Conservation (phyloP, 2,329 filamentous ascomycete genomes). For the Aspergillus sp. region DNA sequence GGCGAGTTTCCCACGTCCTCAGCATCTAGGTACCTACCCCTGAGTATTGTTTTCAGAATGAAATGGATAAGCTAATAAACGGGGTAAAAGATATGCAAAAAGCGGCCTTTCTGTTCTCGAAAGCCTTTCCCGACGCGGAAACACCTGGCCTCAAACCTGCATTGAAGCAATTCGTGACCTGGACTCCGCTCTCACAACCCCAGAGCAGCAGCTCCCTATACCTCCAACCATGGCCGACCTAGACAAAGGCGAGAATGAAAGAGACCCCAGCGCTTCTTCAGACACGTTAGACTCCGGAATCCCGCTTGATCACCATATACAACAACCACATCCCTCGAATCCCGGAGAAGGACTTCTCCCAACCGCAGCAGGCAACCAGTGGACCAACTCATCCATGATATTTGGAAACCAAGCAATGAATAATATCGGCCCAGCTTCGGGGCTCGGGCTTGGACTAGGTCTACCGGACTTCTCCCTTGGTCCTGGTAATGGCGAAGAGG, state of each 20-base stretch:
- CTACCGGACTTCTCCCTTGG: conserved; percentile 8
- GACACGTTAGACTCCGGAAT: background rate
- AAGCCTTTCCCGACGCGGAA: conserved; percentile 34
- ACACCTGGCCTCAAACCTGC: conserved; percentile 41
- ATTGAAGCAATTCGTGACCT: conserved; percentile 39
- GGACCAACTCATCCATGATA: conserved; percentile 9
- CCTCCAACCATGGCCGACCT: background rate
- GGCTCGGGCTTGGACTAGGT: background rate
- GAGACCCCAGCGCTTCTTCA: background rate
- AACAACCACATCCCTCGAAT: background rate
- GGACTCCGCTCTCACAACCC: conserved; percentile 25
- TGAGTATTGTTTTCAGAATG: background rate
- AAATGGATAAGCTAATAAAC: conserved; percentile 11
- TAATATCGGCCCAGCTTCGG: background rate
- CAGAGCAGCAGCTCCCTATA: background rate
- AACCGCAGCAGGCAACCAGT: background rate
- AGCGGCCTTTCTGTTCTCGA: conserved; percentile 34
- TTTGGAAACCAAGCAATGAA: conserved; percentile 8
- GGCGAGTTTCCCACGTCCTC: conserved; percentile 38
- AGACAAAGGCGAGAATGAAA: background rate
- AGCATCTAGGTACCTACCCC: conserved; percentile 14
- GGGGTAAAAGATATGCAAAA: conserved; percentile 42
- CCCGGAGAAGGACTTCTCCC: conserved; percentile 1
- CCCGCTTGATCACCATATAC: background rate
- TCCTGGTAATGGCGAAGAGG: conserved; percentile 15